Percentiles rank a stretch among this genome's conserved stretches.
Evolutionary conservation across 2,329 filamentous ascomycete species (phyloP).

Genomic region (Penicillium sp.): DNA sequence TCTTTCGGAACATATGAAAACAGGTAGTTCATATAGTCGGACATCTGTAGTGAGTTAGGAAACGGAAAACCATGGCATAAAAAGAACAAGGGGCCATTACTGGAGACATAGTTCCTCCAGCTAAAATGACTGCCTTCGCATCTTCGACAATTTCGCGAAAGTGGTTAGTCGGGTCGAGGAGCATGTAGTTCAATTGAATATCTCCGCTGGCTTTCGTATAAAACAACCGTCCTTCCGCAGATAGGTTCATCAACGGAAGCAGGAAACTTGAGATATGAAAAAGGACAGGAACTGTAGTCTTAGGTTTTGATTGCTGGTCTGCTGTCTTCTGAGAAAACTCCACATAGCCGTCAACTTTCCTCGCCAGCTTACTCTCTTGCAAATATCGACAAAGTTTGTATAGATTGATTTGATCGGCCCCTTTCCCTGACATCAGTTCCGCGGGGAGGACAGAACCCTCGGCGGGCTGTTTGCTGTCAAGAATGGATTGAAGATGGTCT

Average conservation of each 20-base stretch:
- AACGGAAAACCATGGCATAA: constrained; percentile 15
- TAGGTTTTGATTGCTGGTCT: constrained; percentile 33
- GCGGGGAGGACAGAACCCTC: constrained; percentile 74
- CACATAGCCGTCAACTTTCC: constrained; percentile 91
- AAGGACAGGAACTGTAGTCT: constrained; percentile 57
- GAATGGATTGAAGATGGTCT: constrained; percentile 66
- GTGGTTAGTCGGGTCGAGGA: constrained; percentile 88
- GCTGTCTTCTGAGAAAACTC: constrained; percentile 63
- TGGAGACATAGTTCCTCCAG: constrained; percentile 96
- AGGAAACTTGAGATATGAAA: constrained; percentile 73
- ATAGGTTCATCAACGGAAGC: constrained; percentile 82
- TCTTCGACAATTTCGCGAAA: constrained; percentile 86
- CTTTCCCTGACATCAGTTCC: constrained; percentile 78
- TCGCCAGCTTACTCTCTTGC: constrained; percentile 87
- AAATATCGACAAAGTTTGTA: constrained; percentile 88
- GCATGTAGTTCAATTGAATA: constrained; percentile 77
- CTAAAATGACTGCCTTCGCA: constrained; percentile 85
- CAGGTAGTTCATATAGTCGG: constrained; percentile 84
- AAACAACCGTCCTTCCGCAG: constrained; percentile 67
- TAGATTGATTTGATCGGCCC: constrained; percentile 93
- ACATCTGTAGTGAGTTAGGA: constrained; percentile 60
- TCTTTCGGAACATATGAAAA: constrained; percentile 72
- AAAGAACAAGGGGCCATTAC: constrained; percentile 41
- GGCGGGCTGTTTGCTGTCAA: constrained; percentile 43
- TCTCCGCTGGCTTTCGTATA: constrained; percentile 53